Evolutionary conservation across 2,329 filamentous ascomycete species (phyloP), one percentile per base, ranked within the genome.

Genomic region (Colletotrichum caudatum): DNA sequence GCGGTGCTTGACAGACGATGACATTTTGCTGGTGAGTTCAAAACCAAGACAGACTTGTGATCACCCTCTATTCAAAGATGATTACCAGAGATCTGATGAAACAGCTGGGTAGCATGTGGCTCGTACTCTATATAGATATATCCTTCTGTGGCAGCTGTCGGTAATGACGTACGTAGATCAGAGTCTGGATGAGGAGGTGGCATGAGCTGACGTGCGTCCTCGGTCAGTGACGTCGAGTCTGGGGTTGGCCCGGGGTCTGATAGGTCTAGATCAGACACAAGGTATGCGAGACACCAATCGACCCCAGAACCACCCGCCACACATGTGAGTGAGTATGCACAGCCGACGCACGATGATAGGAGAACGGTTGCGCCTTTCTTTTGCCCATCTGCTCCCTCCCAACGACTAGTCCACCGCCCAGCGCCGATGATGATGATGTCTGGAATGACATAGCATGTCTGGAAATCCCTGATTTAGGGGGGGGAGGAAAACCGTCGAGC

Each of bases 191-290:
- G 61, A 64, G 50, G 61, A 58, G 41, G 33, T 66, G 66, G 66
- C 66, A 53, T 66, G 66, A 66, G 66, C 66, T 66, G 66, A 69
- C 62, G 66, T 69, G 60, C 53, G 54, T 69, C 54, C 29, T 44
- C 63, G 60, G 44, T 64, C 61, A 46, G 66, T 69, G 66, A 69
- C 66, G 66, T 69, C 62, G 66, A 69, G 66, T 69, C 66, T 60
- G 46, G 66, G 53, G 14, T 53, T 59, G 62, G 59, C 48, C 62
- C 29, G 62, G 62, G 66, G 62, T 66, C 51, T 69, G 66, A 69
- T 69, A 69, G 66, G 66, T 46, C 46, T 48, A 46, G 66, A 58
- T 35, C 29, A 23, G 44, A 65, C 46, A 64, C 54, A n/a, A 54
- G 48, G 59, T 48, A 66, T 69, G 66, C 66, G 62, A 66, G 66